These are phyloP conservation scores for Irpex sp. DNA, from an alignment of 1,284 basidiomycete species.

Conservation along the genomic window DNA sequence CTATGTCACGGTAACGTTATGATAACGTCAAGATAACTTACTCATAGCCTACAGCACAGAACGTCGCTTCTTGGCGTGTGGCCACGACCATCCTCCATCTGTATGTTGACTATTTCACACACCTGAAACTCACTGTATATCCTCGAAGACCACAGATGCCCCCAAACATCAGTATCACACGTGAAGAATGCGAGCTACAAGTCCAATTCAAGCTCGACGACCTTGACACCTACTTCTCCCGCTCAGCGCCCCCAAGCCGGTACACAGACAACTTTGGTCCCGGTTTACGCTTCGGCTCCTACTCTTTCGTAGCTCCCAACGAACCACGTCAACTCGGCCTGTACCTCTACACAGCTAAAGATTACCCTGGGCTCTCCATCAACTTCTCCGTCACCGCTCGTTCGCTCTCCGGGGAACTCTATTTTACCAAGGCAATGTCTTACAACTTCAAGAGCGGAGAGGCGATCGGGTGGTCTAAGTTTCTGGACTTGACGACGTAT, in stretches of 20 bases:
- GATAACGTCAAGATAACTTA: background rate
- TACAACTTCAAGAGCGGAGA: slow-evolving; percentile 11
- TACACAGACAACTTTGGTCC: slow-evolving; percentile 11
- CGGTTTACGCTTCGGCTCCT: slow-evolving; percentile 7
- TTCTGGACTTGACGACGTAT: background rate
- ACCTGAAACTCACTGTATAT: no score
- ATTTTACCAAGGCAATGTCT: slow-evolving; percentile 4
- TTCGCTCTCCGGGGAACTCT: slow-evolving; percentile 1
- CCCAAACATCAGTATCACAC: slow-evolving; percentile 1
- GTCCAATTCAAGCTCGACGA: slow-evolving; percentile 10
- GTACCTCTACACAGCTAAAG: slow-evolving; percentile 9
- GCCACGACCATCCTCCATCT: no score
- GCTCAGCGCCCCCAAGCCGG: background rate
- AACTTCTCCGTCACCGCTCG: slow-evolving; percentile 1
- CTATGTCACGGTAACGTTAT: background rate
- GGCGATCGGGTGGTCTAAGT: slow-evolving; percentile 11
- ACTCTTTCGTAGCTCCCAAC: background rate
- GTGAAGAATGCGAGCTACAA: slow-evolving; percentile 4
- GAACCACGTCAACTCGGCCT: slow-evolving; percentile 3
- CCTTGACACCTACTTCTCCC: slow-evolving; percentile 6
- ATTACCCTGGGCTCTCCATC: slow-evolving; percentile 2
- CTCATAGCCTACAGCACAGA: background rate
- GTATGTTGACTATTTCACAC: no score
- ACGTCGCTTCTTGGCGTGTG: background rate
- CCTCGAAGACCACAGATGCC: background rate